phyloP scores from a whole-genome alignment of 768 basidiomycete genomes.

The Rubroboletus pulcherrimus region DNA sequence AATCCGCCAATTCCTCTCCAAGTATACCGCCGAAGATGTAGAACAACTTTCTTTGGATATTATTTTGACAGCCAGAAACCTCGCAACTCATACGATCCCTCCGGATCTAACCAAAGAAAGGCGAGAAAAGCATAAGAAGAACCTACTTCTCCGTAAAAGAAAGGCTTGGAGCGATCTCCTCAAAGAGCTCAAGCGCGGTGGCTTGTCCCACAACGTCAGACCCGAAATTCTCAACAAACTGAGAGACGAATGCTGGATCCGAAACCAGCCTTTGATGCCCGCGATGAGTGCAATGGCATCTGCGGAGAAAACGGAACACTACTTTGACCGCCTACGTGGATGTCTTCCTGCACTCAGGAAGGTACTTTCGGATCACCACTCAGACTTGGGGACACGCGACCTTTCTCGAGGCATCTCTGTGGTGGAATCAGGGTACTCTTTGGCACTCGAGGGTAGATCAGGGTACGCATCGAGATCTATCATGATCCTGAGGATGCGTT shows the following conservation, averaged over 20 bases:
- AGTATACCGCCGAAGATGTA: constrained; percentile 39
- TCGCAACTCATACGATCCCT: constrained; percentile 48
- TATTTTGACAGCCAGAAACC: constrained; percentile 54
- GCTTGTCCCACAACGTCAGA: constrained; percentile 69
- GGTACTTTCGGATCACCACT: constrained; percentile 65
- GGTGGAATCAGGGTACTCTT: constrained; percentile 72
- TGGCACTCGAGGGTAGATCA: constrained; percentile 59
- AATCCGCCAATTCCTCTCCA: constrained; percentile 42
- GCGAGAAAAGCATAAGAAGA: constrained; percentile 64
- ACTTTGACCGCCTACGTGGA: constrained; percentile 61
- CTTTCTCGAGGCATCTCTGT: constrained; percentile 74
- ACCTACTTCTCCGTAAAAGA: constrained; percentile 74
- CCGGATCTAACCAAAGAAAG: constrained; percentile 42
- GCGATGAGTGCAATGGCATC: constrained; percentile 18
- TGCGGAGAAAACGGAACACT: constrained; percentile 50
- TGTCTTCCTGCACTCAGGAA: constrained; percentile 64
- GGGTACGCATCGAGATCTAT: constrained; percentile 46
- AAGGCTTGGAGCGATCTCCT: constrained; percentile 89
- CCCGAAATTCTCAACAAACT: constrained; percentile 62
- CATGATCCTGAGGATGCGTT: not conserved
- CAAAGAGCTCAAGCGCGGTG: constrained; percentile 80
- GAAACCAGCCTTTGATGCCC: constrained; percentile 53
- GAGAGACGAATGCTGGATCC: constrained; percentile 55
- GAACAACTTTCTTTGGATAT: constrained; percentile 61
- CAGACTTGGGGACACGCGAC: constrained; percentile 84